Percentiles rank a stretch among this genome's conserved stretches.
These are phyloP conservation scores for Plenodomus lindquistii DNA, from an alignment of 2,329 filamentous ascomycete species.

Conservation along the genomic window DNA sequence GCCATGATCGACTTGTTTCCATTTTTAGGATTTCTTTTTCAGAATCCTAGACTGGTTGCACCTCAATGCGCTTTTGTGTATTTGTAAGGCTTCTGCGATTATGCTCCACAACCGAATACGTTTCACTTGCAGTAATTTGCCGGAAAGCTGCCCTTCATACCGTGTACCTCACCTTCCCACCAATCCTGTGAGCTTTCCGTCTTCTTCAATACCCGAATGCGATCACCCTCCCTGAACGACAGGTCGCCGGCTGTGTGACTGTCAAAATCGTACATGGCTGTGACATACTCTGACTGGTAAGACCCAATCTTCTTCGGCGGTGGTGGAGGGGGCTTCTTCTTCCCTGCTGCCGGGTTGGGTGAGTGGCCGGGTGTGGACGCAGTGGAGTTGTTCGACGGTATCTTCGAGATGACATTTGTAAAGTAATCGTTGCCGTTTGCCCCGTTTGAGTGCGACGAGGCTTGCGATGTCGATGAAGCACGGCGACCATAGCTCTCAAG, in stretches of 20 bases:
- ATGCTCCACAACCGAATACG: not conserved
- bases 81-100: slow-evolving; percentile 2
- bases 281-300: slow-evolving; percentile 61
- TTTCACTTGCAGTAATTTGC: slow-evolving; percentile 74
- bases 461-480: slow-evolving; percentile 36
- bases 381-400: slow-evolving; percentile 46
- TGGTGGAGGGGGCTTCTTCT: slow-evolving; percentile 78
- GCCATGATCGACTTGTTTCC: not conserved
- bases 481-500: slow-evolving; percentile 34
- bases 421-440: slow-evolving; percentile 41
- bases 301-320: slow-evolving; percentile 62
- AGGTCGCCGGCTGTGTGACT: slow-evolving; percentile 73
- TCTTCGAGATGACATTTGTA: slow-evolving; percentile 40
- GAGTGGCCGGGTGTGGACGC: slow-evolving; percentile 34
- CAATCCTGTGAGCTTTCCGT: slow-evolving; percentile 81
- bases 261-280: slow-evolving; percentile 74
- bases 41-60: slow-evolving; percentile 11
- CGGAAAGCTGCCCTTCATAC: slow-evolving; percentile 72
- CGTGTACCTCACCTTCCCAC: slow-evolving; percentile 80
- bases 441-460: slow-evolving; percentile 35
- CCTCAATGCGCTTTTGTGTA: slow-evolving; percentile 32
- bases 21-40: not conserved
- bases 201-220: slow-evolving; percentile 76
- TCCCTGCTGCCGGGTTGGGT: slow-evolving; percentile 53
- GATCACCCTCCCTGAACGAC: slow-evolving; percentile 74